Evolutionary conservation across 148 eudicot species (phyloP).

Genomic region (Linanthus parryae): DNA sequence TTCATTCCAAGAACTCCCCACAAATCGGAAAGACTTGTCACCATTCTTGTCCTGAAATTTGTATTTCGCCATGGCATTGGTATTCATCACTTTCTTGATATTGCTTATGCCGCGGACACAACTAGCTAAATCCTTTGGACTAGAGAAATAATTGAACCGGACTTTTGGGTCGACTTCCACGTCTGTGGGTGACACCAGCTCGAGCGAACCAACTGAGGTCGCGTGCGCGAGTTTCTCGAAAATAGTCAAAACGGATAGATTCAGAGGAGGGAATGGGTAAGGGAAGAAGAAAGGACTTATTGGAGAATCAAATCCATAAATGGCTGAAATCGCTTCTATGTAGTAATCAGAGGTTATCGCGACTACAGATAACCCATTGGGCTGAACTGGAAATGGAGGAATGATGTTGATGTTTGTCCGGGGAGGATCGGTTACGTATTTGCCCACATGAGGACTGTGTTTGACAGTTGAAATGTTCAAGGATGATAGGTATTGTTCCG

Average conservation of each 20-base stretch:
- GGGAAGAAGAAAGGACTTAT: not conserved
- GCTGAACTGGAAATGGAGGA: conserved; percentile 30
- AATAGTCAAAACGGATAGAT: not conserved
- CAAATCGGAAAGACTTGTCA: not conserved
- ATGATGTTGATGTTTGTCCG: conserved; percentile 30
- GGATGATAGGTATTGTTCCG: conserved; percentile 26
- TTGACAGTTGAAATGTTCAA: conserved; percentile 20
- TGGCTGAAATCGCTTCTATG: conserved; percentile 22
- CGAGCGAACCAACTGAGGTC: conserved; percentile 10
- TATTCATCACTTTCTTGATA: not conserved
- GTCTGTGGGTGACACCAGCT: not conserved
- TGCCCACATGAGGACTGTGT: conserved; percentile 39
- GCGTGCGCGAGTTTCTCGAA: conserved; percentile 1
- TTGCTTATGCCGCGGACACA: conserved; percentile 1
- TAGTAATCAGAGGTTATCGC: conserved; percentile 34
- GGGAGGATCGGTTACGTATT: conserved; percentile 47
- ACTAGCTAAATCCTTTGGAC: not conserved
- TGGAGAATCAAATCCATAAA: conserved; percentile 1
- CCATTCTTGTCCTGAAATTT: conserved; percentile 3
- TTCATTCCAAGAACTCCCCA: conserved; percentile 10
- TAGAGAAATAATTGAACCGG: conserved; percentile 12
- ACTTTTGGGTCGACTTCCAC: conserved; percentile 6
- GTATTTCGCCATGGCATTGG: conserved; percentile 10
- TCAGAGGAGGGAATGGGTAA: conserved; percentile 9
- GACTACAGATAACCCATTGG: conserved; percentile 25